A percentile compares a stretch with the other conserved stretches of the same genome.
These are phyloP conservation scores for Micractinium sp. DNA, from an alignment of 139 green algal species.

Conservation along the genomic window DNA sequence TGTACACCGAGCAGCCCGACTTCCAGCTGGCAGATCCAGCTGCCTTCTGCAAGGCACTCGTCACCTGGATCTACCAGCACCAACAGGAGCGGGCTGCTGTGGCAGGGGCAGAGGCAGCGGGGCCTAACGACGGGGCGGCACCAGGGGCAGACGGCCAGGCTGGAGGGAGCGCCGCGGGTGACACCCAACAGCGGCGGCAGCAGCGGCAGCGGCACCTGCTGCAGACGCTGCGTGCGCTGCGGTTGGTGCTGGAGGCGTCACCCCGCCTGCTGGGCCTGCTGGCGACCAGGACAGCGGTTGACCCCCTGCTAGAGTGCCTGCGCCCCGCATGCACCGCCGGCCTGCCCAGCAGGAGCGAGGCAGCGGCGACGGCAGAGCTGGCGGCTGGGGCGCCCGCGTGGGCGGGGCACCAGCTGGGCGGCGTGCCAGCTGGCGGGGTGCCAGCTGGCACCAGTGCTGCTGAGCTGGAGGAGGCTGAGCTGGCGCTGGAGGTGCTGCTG, in stretches of 20 bases:
- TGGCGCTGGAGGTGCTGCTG: slow-evolving; percentile 66
- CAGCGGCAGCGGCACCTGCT: slow-evolving; percentile 46
- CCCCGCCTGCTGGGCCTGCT: slow-evolving; percentile 81
- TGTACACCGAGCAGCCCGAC: slow-evolving; percentile 80
- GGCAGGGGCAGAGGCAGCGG: no score
- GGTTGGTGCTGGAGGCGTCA: slow-evolving; percentile 63
- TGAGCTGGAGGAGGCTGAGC: slow-evolving; percentile 40
- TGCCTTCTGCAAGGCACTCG: slow-evolving; percentile 80
- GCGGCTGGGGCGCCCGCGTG: not conserved
- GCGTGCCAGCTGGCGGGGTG: no score
- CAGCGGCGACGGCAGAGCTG: not conserved
- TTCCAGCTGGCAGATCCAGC: slow-evolving; percentile 63
- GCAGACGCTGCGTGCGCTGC: slow-evolving; percentile 56
- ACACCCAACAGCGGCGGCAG: not conserved
- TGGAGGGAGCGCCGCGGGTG: not conserved
- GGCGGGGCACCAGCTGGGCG: not conserved
- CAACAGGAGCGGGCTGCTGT: not conserved
- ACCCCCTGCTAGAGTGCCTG: slow-evolving; percentile 77
- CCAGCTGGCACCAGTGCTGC: not conserved
- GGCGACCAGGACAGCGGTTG: slow-evolving; percentile 66
- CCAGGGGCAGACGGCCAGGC: not conserved
- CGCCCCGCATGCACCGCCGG: not conserved
- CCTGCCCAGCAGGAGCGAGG: not conserved
- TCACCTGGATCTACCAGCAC: slow-evolving; percentile 54
- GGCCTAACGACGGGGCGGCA: not conserved